Conservation (phyloP, 1,284 basidiomycete species). For the Erythrobasidium hasegawianum region DNA sequence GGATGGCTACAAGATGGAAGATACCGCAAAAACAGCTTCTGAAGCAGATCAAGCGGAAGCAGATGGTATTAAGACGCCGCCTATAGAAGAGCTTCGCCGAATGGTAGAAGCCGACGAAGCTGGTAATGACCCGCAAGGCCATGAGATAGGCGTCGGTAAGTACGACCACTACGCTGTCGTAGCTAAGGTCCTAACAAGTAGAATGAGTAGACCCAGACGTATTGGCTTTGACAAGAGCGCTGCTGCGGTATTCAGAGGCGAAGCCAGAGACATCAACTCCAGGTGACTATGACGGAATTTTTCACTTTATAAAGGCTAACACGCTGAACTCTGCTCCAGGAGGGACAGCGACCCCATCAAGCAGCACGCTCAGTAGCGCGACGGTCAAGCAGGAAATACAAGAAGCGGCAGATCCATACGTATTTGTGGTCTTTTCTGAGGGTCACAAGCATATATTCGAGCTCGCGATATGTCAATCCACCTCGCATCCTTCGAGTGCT, state of each 20-base stretch:
- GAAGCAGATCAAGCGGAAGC: conserved; percentile 23
- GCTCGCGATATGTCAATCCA: conserved; percentile 49
- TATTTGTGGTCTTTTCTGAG: conserved; percentile 53
- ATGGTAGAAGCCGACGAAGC: conserved; percentile 14
- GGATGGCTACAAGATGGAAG: conserved; percentile 51
- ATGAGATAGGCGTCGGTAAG: too few relatives aligned
- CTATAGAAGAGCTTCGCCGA: conserved; percentile 4
- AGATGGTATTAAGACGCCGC: conserved; percentile 27
- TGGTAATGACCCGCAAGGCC: too few relatives aligned
- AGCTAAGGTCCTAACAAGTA: too few relatives aligned
- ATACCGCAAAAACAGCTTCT: conserved; percentile 37
- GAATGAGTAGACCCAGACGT: conserved; percentile 41
- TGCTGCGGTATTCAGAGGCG: conserved; percentile 47
- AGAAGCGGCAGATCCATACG: conserved; percentile 51
- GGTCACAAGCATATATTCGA: conserved; percentile 54
- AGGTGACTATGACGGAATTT: too few relatives aligned
- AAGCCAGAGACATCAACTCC: conserved; percentile 1
- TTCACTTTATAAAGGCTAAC: not conserved
- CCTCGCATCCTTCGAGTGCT: not conserved
- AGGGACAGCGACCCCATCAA: not conserved
- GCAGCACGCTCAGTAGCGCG: not conserved
- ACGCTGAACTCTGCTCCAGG: not conserved
- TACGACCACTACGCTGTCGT: too few relatives aligned
- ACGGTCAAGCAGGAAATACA: not conserved
- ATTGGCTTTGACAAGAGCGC: conserved; percentile 42